These are phyloP conservation scores for Cutaneotrichosporon sp. DNA, from an alignment of 1,284 basidiomycete genomes.

Conservation along the genomic window DNA sequence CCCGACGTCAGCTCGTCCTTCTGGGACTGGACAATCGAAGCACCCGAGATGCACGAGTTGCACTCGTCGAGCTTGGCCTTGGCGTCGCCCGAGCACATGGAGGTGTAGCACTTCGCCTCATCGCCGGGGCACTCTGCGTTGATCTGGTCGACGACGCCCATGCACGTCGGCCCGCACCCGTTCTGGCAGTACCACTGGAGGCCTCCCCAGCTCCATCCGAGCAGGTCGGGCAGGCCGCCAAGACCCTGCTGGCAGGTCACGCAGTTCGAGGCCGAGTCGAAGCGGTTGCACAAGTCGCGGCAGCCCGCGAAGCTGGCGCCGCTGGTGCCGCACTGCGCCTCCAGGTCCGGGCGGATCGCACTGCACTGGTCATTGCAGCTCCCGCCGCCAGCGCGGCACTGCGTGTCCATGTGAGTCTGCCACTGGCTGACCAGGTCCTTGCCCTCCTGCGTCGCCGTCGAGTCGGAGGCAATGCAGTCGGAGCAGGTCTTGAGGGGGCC, in stretches of 20 bases:
- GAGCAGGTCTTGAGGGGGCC: background rate
- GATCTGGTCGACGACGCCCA: background rate
- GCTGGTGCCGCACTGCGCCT: background rate
- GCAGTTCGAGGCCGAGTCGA: background rate
- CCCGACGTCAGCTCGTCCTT: background rate
- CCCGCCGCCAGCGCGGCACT: background rate
- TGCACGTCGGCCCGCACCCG: background rate
- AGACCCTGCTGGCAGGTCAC: background rate
- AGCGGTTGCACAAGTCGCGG: background rate
- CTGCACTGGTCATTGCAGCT: background rate
- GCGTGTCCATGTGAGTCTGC: background rate
- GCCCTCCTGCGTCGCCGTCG: background rate
- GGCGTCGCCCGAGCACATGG: background rate
- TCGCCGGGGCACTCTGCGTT: background rate
- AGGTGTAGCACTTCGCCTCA: background rate
- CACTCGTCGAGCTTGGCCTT: conserved; percentile 1
- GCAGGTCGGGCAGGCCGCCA: background rate
- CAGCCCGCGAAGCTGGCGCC: background rate
- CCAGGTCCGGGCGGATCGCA: background rate
- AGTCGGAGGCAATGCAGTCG: background rate
- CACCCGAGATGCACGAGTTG: background rate
- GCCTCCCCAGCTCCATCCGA: background rate
- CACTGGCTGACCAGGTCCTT: background rate
- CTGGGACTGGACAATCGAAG: background rate
- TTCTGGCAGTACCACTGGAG: background rate